These are phyloP conservation scores for Grosmannia clavigera DNA, from an alignment of 2,329 filamentous ascomycete species.

Conservation along the genomic window DNA sequence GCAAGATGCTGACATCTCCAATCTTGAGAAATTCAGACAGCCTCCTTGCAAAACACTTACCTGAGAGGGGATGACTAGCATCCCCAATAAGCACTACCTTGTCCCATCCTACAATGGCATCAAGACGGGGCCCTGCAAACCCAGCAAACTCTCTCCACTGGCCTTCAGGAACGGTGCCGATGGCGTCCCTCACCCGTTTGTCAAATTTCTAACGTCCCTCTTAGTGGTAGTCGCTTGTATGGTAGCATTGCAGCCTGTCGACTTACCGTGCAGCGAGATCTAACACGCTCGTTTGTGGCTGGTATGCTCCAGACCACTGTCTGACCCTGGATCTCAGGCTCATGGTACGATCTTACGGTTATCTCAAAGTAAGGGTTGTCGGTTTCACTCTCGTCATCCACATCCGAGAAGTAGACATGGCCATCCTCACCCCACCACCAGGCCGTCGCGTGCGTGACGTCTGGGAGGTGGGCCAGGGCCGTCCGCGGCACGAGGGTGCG, in stretches of 20 bases:
- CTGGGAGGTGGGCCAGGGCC: neutral
- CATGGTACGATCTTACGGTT: neutral
- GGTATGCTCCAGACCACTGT: neutral
- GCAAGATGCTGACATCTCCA: too few species aligned
- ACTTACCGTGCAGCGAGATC: neutral
- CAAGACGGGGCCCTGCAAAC: neutral
- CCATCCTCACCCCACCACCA: neutral
- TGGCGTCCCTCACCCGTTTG: neutral
- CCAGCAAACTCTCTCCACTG: neutral
- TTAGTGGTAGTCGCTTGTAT: too few species aligned
- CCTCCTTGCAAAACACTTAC: neutral
- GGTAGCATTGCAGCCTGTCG: too few species aligned
- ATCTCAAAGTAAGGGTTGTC: neutral
- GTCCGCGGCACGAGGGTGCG: neutral
- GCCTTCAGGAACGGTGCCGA: neutral
- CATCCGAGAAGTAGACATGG: constrained; percentile 1
- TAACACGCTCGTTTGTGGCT: neutral
- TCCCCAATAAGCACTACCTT: constrained; percentile 2
- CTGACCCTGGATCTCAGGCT: neutral
- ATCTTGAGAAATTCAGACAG: too few species aligned
- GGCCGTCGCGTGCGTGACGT: neutral
- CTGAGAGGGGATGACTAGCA: neutral
- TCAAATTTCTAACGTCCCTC: neutral
- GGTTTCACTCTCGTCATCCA: neutral
- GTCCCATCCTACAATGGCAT: neutral